These are phyloP conservation scores for Fusarium sp. DNA, from an alignment of 2,329 filamentous ascomycete genomes.

Conservation along the genomic window DNA sequence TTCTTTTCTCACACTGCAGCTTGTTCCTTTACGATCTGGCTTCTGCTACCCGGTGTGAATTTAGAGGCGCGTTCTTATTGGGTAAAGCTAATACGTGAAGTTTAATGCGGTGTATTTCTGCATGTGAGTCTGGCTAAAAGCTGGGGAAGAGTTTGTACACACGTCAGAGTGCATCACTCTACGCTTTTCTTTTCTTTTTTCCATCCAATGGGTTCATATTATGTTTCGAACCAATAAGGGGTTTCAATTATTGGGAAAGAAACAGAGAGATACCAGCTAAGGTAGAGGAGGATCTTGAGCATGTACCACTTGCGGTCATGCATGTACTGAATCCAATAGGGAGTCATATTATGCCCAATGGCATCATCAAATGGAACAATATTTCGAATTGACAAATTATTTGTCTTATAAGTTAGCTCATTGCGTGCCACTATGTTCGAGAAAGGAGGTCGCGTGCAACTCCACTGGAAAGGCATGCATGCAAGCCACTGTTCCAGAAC, in stretches of 20 bases:
- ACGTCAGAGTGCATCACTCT: slow-evolving; percentile 27
- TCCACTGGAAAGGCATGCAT: slow-evolving; percentile 1
- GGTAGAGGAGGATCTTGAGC: background rate
- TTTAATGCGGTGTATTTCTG: slow-evolving; percentile 5
- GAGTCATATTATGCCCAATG: slow-evolving; percentile 12
- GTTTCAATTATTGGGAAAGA: background rate
- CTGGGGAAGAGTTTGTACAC: background rate
- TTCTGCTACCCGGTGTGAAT: slow-evolving; percentile 20
- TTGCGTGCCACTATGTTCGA: background rate
- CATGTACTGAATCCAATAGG: background rate
- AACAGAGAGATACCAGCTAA: background rate
- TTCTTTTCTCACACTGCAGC: background rate
- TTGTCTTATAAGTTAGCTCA: background rate
- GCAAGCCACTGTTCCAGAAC: slow-evolving; percentile 20
- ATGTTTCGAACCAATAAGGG: background rate
- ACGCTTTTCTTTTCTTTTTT: slow-evolving; percentile 5
- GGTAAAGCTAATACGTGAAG: slow-evolving; percentile 1
- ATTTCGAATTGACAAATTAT: background rate
- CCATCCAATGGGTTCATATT: background rate
- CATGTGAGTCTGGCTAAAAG: slow-evolving; percentile 27
- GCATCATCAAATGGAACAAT: slow-evolving; percentile 22
- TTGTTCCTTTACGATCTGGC: background rate
- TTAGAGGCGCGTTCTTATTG: background rate
- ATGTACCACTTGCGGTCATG: background rate
- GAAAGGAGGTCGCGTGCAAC: slow-evolving; percentile 32